These are phyloP conservation scores for Penicillium paradoxum DNA, from an alignment of 495 filamentous ascomycete species.

Conservation along the genomic window DNA sequence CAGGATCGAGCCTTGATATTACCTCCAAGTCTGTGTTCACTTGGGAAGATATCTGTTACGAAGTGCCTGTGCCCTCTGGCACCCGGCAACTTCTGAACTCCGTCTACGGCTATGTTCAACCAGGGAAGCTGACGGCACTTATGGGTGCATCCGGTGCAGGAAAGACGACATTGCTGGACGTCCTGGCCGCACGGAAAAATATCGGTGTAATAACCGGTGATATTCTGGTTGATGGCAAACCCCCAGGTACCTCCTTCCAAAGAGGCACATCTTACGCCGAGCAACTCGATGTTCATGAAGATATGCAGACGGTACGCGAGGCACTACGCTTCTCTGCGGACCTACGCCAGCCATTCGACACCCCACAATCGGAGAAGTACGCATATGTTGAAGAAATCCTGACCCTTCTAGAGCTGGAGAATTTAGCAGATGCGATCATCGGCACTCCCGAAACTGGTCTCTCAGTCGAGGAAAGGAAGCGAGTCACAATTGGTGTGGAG, in stretches of 20 bases:
- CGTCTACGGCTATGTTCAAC: conserved; percentile 73
- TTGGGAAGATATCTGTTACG: conserved; percentile 53
- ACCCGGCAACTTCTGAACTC: conserved; percentile 63
- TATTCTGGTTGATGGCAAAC: conserved; percentile 66
- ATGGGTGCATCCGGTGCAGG: conserved; percentile 87
- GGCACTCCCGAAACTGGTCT: conserved; percentile 72
- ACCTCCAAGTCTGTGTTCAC: conserved; percentile 51
- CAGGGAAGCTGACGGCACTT: conserved; percentile 71
- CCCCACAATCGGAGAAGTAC: conserved; percentile 67
- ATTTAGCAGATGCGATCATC: conserved; percentile 80
- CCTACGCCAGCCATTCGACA: conserved; percentile 69
- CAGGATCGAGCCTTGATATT: conserved; percentile 56
- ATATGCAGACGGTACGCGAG: conserved; percentile 74
- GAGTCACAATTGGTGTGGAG: conserved; percentile 87
- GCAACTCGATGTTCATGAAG: conserved; percentile 77
- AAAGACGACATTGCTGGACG: conserved; percentile 79
- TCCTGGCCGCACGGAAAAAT: conserved; percentile 69
- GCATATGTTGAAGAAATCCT: conserved; percentile 82
- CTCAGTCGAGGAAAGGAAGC: conserved; percentile 85
- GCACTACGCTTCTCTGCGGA: conserved; percentile 80
- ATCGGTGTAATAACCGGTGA: conserved; percentile 73
- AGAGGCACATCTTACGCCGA: conserved; percentile 77
- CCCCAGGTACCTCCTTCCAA: conserved; percentile 67
- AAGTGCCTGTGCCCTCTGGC: conserved; percentile 66
- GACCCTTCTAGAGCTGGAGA: conserved; percentile 72